Evolutionary conservation across 2,329 filamentous ascomycete species (phyloP), one percentile per base, ranked within the genome.

Genomic region (Coniella vitis): DNA sequence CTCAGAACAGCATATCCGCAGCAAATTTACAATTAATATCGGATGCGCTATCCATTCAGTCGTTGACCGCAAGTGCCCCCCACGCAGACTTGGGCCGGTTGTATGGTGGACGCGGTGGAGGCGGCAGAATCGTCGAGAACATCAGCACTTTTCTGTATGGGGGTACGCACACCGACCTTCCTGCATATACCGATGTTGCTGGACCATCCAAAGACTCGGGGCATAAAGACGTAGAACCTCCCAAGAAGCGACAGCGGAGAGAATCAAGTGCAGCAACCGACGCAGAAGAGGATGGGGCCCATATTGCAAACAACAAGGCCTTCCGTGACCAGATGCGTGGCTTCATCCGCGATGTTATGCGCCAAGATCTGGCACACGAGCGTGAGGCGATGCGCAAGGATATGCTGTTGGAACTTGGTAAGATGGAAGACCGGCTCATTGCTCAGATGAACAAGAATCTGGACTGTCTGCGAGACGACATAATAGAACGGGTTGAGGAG

Each of bases 51-150:
- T 40, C 38, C 10, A 13, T 4, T 4, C 31, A 16, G 1, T 10
- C 25, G 38, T 22, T 44, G 21, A 37, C 21, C 16, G 13, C 38
- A n/a, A 42, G 45, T 16, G 19, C 22, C 20, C 20, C 20, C 4
- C 45, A 41, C 21, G 38, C 38, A 20, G 32, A 20, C 22, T 31
- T 41, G 14, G 17, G 31, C 12, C 29, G 34, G 9, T 16, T 47
- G 9, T 47, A 47, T 34, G 38, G 45, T 16, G 38, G 45, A 10
- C 36, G 38, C 22, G 25, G 38, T 21, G 38, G 29, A 41, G 45
- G 45, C 21, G 45, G 38, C 14, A 25, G 16, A 31, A 10, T 37
- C 9, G 36, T 42, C 14, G 31, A 32, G 21, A 29, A 41, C 17
- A 4, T 39, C 17, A 7, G 21, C 7, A n/a, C 19, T 2, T 16